Conservation (phyloP, 2,329 filamentous ascomycete genomes). For the Penicillium sp. region DNA sequence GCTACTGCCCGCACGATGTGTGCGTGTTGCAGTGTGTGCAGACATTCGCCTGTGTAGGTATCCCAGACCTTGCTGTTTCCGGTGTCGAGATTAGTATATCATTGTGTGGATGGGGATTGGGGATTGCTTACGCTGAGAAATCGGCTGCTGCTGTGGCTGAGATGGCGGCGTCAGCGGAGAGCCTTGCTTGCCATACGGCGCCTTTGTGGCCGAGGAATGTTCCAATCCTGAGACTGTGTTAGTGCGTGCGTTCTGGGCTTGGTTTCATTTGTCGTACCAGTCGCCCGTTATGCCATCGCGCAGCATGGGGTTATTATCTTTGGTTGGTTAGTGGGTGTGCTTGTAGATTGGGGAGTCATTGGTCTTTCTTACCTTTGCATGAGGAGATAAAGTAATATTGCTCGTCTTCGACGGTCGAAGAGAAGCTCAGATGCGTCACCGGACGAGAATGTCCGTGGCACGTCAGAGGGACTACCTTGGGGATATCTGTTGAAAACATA, state of each 20-base stretch:
- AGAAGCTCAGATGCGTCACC: conserved; percentile 89
- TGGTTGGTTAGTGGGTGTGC: conserved; percentile 3
- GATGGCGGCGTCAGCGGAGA: conserved; percentile 81
- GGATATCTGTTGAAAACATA: conserved; percentile 33
- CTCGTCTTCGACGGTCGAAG: conserved; percentile 74
- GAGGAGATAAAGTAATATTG: conserved; percentile 91
- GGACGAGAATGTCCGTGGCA: conserved; percentile 93
- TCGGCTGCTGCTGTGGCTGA: conserved; percentile 94
- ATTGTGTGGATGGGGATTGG: not conserved
- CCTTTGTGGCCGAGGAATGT: conserved; percentile 98
- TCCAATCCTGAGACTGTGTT: conserved; percentile 65
- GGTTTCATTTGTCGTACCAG: conserved; percentile 56
- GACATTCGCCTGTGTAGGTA: conserved; percentile 85
- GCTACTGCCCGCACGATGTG: conserved; percentile 95
- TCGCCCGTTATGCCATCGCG: conserved; percentile 93
- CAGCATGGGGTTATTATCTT: conserved; percentile 97
- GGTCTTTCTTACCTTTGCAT: conserved; percentile 68
- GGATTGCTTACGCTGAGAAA: conserved; percentile 74
- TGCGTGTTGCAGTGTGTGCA: conserved; percentile 82
- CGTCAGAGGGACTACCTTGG: conserved; percentile 75
- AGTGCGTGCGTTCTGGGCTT: not conserved
- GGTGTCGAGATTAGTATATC: conserved; percentile 28
- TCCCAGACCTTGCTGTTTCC: conserved; percentile 87
- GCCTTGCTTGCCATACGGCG: conserved; percentile 91
- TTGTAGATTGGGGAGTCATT: not conserved